Evolutionary conservation across 352 stramenopile genomes (phyloP), one percentile per base, ranked within the genome.

Genomic region (Pythium aphanidermatum): DNA sequence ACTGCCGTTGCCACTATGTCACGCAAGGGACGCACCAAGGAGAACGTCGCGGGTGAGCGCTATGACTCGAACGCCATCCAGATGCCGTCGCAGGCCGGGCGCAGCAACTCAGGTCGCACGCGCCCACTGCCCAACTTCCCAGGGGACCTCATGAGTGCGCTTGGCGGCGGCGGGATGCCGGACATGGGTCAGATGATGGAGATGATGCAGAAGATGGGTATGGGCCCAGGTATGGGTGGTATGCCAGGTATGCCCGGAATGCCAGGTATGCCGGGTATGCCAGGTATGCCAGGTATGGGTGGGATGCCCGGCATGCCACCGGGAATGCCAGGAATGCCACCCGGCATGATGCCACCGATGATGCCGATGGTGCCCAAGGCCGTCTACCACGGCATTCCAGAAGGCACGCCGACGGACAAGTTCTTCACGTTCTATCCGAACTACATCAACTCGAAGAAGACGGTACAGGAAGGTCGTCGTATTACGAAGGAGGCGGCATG

Each of bases 381-480:
- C 34, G 55, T 91, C 11, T 87, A 86, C 61, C 65, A 85, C 38
- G 75, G 75, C 3, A 53, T 91, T 29, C 57, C 72, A 1, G 65
- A 88, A 43, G 76, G 69, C 28, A 63, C 60, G 24, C 61, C 67
- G 13, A 74, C 80, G 3, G 67, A 80, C 25, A 62, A 31, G 12
- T 86, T 87, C 42, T 74, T 70, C 44, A 90, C 73, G 29, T 86
- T 95, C 48, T 95, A 91, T 60, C 83, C 83, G 1, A 87, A 88
- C 61, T 92, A 92, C 66, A 85, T 95, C 50, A 78, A 95, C 58
- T 56, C 60, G 38, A 73, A 65, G 35, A 92, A 92, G 65, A 92
- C 80, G n/a, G 68, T 89, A 51, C 66, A 86, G 46, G 58, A 91
- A 40, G 83, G 83, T 1, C 80, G 83, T 14, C 80, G 80, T 30